Conservation (phyloP, 768 basidiomycete genomes). For the Pisolithus tinctorius region DNA sequence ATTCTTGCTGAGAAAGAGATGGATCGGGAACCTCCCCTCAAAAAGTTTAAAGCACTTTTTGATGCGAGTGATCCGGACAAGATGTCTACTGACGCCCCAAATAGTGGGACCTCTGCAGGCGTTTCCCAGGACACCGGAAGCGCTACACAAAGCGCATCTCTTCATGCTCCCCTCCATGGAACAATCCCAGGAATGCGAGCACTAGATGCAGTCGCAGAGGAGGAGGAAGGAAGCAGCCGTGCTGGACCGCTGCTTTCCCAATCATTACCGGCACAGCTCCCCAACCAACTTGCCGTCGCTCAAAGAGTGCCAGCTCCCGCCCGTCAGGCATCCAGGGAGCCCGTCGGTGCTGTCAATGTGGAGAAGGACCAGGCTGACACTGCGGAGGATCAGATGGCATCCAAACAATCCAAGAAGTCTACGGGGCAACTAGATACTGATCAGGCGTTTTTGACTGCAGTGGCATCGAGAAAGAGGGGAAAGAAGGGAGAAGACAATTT, state of each 20-base stretch:
- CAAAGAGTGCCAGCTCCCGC: not conserved
- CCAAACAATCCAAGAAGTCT: slow-evolving; percentile 7
- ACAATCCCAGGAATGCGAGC: slow-evolving; percentile 3
- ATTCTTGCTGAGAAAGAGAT: slow-evolving; percentile 11
- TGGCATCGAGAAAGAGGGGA: slow-evolving; percentile 65
- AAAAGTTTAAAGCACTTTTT: slow-evolving; percentile 67
- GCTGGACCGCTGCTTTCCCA: slow-evolving; percentile 1
- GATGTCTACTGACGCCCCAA: slow-evolving; percentile 22
- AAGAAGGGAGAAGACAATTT: slow-evolving; percentile 64
- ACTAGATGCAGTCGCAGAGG: slow-evolving; percentile 41
- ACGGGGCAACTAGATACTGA: slow-evolving; percentile 46
- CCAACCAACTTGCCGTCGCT: not conserved
- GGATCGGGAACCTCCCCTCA: slow-evolving; percentile 47
- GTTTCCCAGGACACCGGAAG: slow-evolving; percentile 14
- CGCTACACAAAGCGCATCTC: slow-evolving; percentile 20
- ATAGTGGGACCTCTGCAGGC: slow-evolving; percentile 9
- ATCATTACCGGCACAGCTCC: not conserved
- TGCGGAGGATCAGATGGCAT: not conserved
- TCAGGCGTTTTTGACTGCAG: slow-evolving; percentile 58
- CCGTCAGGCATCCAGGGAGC: not conserved
- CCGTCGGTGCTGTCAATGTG: not conserved
- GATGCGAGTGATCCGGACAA: slow-evolving; percentile 54
- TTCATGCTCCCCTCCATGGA: not conserved
- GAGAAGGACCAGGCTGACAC: slow-evolving; percentile 23
- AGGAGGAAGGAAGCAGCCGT: slow-evolving; percentile 42